Conservation (phyloP, 1,284 basidiomycete species). For the Rhodotorula sp. region DNA sequence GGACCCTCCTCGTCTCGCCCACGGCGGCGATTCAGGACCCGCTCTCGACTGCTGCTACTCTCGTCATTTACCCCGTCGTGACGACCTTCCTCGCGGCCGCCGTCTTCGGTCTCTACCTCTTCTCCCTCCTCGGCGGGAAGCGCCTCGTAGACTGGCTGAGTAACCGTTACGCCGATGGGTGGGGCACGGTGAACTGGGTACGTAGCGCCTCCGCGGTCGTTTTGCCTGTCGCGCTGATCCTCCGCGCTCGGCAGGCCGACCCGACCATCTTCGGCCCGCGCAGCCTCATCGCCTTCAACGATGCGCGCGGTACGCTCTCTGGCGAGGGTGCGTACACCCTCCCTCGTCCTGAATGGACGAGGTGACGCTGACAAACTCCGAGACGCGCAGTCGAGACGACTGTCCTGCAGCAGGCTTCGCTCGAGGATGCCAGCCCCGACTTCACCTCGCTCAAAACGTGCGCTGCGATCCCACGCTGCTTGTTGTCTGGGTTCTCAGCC, state of each 20-base stretch:
- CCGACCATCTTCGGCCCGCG: slow-evolving; percentile 16
- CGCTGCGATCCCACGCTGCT: neutral
- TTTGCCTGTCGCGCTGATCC: neutral
- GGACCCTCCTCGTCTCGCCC: slow-evolving; percentile 21
- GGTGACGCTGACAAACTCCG: neutral
- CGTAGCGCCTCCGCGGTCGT: neutral
- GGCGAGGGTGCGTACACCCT: slow-evolving; percentile 9
- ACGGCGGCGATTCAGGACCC: slow-evolving; percentile 28
- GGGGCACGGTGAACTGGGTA: slow-evolving; percentile 27
- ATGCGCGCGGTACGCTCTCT: slow-evolving; percentile 4
- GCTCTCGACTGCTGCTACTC: neutral
- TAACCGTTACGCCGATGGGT: slow-evolving; percentile 13
- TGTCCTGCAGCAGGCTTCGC: slow-evolving; percentile 1
- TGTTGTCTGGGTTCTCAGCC: too few relatives aligned
- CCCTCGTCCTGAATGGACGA: too few relatives aligned
- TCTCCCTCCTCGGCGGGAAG: slow-evolving; percentile 2
- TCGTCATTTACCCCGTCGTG: slow-evolving; percentile 17
- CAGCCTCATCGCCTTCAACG: slow-evolving; percentile 1
- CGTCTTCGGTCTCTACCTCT: neutral
- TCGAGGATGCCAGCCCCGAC: slow-evolving; percentile 21
- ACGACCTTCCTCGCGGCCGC: neutral
- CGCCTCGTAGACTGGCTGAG: slow-evolving; percentile 11
- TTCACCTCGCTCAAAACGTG: slow-evolving; percentile 23
- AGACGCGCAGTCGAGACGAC: slow-evolving; percentile 13
- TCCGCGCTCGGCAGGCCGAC: slow-evolving; percentile 4